Base-by-base conservation (phyloP, 345 rosid genomes). In the Arabis alpina region DNA sequence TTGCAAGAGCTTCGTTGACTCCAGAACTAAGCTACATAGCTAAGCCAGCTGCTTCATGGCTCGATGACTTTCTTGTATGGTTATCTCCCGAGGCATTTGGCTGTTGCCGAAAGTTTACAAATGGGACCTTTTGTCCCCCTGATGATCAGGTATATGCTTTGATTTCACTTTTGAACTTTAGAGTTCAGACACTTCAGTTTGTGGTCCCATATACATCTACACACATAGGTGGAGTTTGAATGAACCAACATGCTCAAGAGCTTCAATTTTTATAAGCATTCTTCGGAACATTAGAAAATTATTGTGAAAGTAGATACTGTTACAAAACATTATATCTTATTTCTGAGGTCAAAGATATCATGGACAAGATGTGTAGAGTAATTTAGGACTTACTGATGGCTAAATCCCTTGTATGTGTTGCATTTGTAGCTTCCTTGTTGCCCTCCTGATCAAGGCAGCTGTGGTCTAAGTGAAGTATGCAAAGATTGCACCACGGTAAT, bases 41-140 rank as follows among this genome's bases (percentile, higher is more conserved):
- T 57, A 94, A 87, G 86, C 96, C 97, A 78, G 97, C 99, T 69
- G 99, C 99, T 80, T 91, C 99, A 19, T 94, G 97, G 99, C 93
- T 94, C 12, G 99, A 94, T 77, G 99, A 94, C 80, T 89, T 91
- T 82, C 96, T 94, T 51, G 96, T 91, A 52, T 94, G 99, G 99
- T 63, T 94, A 73, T 94, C 97, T 73, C 99, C 99, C 0, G 97
- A 94, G 82, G 99, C 99, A 61, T 94, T 91, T 77, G 97, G 97
- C 54, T 94, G 99, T 79, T 94, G 99, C 53, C 85, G 99, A 51
- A 89, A 91, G 76, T 91, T 89, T 81, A 87, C 86, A 67, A 89
- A 94, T 82, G 98, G 87, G 63, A 89, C 80, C 77, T 94, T 85
- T 77, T 94, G 99, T 16, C 96, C 99, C 39, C 99, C 99, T 47